Percentiles rank a stretch among this genome's conserved stretches.
Evolutionary conservation across 2,329 filamentous ascomycete genomes (phyloP).

Genomic region (Claviceps capensis): DNA sequence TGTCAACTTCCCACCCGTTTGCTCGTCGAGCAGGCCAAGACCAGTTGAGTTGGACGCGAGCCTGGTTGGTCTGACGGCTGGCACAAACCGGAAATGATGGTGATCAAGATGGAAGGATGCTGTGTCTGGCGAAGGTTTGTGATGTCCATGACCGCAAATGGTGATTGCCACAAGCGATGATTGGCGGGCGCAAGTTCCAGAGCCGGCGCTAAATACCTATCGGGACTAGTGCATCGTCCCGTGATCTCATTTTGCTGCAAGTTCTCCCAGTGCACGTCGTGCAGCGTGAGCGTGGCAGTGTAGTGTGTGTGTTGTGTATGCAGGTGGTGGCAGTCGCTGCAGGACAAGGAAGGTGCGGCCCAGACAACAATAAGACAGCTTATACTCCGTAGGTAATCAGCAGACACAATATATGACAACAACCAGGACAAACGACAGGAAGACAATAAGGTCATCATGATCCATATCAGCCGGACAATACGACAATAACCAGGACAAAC

Average conservation of each 20-base stretch:
- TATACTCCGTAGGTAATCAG: not conserved
- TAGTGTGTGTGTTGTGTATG: too few relatives aligned
- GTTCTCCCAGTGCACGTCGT: not conserved
- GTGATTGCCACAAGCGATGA: not conserved
- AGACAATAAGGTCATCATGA: too few relatives aligned
- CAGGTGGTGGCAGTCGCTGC: not conserved
- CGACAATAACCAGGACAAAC: not conserved
- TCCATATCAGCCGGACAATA: too few relatives aligned
- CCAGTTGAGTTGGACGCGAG: too few relatives aligned
- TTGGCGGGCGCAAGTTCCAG: not conserved
- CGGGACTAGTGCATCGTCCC: not conserved
- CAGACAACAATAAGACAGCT: not conserved
- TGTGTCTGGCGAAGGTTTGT: too few relatives aligned
- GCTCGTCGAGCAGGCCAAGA: too few relatives aligned
- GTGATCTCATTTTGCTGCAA: not conserved
- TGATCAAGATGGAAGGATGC: too few relatives aligned
- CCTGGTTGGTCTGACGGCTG: too few relatives aligned
- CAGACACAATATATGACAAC: not conserved
- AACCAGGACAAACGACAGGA: not conserved
- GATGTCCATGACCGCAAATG: too few relatives aligned
- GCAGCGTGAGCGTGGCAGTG: not conserved
- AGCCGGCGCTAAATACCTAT: not conserved
- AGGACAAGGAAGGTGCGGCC: not conserved
- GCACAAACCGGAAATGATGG: too few relatives aligned
- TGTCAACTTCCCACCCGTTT: too few relatives aligned